phyloP scores from a whole-genome alignment of 169 alveolate genomes.

The Theileria orientalis region DNA sequence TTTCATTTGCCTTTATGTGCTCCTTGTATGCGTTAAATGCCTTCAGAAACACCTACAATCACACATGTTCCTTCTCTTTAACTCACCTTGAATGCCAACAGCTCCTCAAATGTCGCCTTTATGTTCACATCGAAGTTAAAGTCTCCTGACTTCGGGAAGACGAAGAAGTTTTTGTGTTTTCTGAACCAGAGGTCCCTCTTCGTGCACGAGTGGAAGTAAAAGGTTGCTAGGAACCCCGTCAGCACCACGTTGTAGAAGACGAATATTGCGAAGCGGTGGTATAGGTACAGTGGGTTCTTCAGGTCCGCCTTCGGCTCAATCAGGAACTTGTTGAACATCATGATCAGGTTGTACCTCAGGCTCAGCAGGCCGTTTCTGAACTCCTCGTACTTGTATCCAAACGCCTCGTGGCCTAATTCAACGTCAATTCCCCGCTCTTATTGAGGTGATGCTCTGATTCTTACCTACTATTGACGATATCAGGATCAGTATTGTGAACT shows the following conservation, averaged over 20 bases:
- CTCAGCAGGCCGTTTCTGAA: conserved; percentile 3
- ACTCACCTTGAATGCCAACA: conserved; percentile 30
- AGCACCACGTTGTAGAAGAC: conserved; percentile 34
- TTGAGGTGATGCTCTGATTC: too few species aligned
- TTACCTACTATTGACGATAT: conserved; percentile 34
- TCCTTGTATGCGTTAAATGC: conserved; percentile 22
- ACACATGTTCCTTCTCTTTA: background rate
- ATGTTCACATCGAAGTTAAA: conserved; percentile 33
- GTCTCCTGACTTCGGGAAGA: conserved; percentile 8
- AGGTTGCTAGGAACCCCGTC: conserved; percentile 26
- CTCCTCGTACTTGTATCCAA: background rate
- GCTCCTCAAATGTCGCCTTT: conserved; percentile 29
- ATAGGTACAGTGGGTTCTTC: background rate
- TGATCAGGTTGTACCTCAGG: conserved; percentile 18
- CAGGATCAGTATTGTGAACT: conserved; percentile 9
- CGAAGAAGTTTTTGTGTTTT: background rate
- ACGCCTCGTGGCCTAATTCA: conserved; percentile 13
- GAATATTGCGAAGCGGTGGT: conserved; percentile 12
- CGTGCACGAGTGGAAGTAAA: conserved; percentile 15
- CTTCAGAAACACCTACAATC: conserved; percentile 21
- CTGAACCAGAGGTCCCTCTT: background rate
- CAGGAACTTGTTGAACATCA: conserved; percentile 23
- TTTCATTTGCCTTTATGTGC: background rate
- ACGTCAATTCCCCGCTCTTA: background rate
- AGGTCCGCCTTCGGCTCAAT: background rate